phyloP scores from a whole-genome alignment of 441 rosid genomes.

The Eutrema salsugineum region DNA sequence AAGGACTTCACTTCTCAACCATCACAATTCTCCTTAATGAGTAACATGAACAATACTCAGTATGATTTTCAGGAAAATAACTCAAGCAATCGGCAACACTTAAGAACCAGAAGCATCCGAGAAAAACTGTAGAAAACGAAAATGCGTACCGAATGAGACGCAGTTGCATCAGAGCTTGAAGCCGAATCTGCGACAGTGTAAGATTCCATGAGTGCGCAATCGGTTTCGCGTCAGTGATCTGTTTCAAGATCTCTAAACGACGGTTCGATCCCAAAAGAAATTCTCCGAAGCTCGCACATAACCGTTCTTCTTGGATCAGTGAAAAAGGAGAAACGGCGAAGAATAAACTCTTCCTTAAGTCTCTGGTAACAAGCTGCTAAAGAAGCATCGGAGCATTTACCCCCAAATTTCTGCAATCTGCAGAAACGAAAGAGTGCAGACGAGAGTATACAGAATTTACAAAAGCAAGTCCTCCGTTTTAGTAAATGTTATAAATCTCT shows the following conservation, averaged over 20 bases:
- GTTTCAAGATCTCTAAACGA: constrained; percentile 19
- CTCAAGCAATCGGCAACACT: constrained; percentile 11
- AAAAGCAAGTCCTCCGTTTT: too few species aligned
- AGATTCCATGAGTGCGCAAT: constrained; percentile 23
- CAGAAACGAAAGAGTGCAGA: too few species aligned
- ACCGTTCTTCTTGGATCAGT: not conserved
- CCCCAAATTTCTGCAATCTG: constrained; percentile 25
- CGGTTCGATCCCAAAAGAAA: constrained; percentile 14
- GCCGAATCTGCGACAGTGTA: constrained; percentile 2
- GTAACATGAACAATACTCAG: not conserved
- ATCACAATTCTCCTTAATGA: not conserved
- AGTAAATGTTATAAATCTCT: too few species aligned
- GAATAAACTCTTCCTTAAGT: constrained; percentile 12
- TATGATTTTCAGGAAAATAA: too few species aligned
- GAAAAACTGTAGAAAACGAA: constrained; percentile 4
- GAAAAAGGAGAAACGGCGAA: not conserved
- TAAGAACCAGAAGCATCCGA: not conserved
- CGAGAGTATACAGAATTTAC: too few species aligned
- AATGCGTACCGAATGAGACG: constrained; percentile 27
- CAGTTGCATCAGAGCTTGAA: constrained; percentile 17
- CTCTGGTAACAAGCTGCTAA: not conserved
- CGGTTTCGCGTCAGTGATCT: constrained; percentile 2
- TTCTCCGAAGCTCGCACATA: constrained; percentile 20
- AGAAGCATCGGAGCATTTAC: too few species aligned
- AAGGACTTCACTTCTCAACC: not conserved